Evolutionary conservation across 2,329 filamentous ascomycete genomes (phyloP), one percentile per base, ranked within the genome.

Genomic region (Endothia cerciana): DNA sequence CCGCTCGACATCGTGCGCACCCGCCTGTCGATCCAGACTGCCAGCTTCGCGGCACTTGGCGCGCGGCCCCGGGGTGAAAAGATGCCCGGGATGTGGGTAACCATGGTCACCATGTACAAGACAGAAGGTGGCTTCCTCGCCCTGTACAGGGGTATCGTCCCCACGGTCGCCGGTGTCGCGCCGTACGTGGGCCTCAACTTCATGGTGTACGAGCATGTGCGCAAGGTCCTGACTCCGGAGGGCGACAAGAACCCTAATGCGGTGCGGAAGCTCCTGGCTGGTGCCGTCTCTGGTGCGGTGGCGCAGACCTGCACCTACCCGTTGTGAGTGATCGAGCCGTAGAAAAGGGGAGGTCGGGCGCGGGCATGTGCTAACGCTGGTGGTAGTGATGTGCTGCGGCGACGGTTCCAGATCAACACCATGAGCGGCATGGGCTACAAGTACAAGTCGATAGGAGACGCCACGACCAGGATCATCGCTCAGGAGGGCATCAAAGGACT

Each of bases 391-490:
- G 94, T 99, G 2, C 84, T 99, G 63, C 91, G 95, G 40, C 89
- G 95, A 67, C 88, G 95, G 60, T 99, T 99, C 77, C 95, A 99
- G 76, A 95, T 99, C 81, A 99, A 99, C 79, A 97, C 95, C 63
- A 99, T 99, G 95, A 93, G 91, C 58, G 95, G 95, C 61, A 94
- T 99, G 89, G 95, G 95, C 60, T 98, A 97, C 79, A 88, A 94
- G 76, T 99, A 99, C 81, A 93, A 91, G 73, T 91, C 89, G 7
- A 90, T 99, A 53, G 84, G 87, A 69, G 93, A 97, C 75, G 95
- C 95, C 3, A 82, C 99, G 69, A 86, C 82, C 61, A 87, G 91
- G 60, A 99, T 99, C 72, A 77, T 97, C 63, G 79, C 85, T 57
- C 89, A 97, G 72, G 95, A 99, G 80, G 95, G 95, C 38, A 47